Evolutionary conservation across 2,329 filamentous ascomycete genomes (phyloP).

Genomic region (Teratosphaeria zuluensis): DNA sequence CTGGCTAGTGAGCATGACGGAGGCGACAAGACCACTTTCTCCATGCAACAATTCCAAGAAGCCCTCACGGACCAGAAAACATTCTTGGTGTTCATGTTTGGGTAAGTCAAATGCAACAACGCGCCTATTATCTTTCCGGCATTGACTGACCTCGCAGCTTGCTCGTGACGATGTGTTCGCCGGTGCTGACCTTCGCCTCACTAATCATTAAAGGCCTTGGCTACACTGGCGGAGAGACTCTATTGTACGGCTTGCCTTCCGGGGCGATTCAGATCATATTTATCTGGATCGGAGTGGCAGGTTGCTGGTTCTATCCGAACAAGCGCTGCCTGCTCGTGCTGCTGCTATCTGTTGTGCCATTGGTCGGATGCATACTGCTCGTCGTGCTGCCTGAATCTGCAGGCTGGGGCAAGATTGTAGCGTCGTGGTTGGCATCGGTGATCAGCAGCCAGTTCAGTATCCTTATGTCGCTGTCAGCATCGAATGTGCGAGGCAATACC

Average conservation of each 20-base stretch:
- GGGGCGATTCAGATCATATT: slow-evolving; percentile 39
- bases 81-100: slow-evolving; percentile 38
- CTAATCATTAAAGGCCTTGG: slow-evolving; percentile 41
- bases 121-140: background rate
- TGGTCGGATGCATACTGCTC: slow-evolving; percentile 38
- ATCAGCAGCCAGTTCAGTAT: slow-evolving; percentile 35
- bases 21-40: slow-evolving; percentile 38
- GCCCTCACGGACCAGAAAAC: slow-evolving; percentile 35
- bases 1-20: slow-evolving; percentile 31
- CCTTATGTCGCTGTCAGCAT: slow-evolving; percentile 36
- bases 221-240: slow-evolving; percentile 36
- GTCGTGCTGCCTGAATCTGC: slow-evolving; percentile 31
- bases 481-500: slow-evolving; percentile 44
- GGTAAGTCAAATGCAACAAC: slow-evolving; percentile 8
- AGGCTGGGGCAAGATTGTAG: slow-evolving; percentile 38
- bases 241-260: slow-evolving; percentile 40
- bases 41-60: slow-evolving; percentile 35
- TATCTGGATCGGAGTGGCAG: slow-evolving; percentile 37
- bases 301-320: slow-evolving; percentile 31
- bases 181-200: slow-evolving; percentile 40
- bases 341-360: slow-evolving; percentile 31
- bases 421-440: slow-evolving; percentile 39
- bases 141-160: slow-evolving; percentile 12
- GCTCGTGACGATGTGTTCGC: slow-evolving; percentile 38
- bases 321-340: slow-evolving; percentile 33